These are phyloP conservation scores for Paspalum notatum DNA, from an alignment of 176 grass and related monocot species.

Conservation along the genomic window DNA sequence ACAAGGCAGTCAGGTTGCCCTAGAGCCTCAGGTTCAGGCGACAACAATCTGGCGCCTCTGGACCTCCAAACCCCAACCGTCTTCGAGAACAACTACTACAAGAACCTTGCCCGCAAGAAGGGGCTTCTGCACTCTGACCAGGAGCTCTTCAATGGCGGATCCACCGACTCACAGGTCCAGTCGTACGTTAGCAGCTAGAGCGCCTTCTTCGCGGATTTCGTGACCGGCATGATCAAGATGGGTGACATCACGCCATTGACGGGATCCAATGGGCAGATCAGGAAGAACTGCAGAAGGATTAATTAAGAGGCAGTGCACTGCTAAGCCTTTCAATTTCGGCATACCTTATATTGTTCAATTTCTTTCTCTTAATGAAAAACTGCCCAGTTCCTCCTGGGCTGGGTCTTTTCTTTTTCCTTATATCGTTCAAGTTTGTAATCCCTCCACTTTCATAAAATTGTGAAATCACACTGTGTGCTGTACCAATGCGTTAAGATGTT, in stretches of 20 bases:
- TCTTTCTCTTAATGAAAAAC: too few species aligned
- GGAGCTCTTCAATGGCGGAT: constrained; percentile 59
- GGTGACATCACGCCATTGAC: constrained; percentile 54
- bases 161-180: constrained; percentile 39
- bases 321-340: too few species aligned
- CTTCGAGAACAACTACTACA: constrained; percentile 59
- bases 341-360: too few species aligned
- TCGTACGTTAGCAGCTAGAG: constrained; percentile 24
- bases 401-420: too few species aligned
- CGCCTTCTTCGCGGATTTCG: constrained; percentile 59
- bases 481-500: too few species aligned
- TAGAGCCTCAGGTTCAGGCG: constrained; percentile 6
- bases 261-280: constrained; percentile 55
- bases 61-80: constrained; percentile 51
- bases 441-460: too few species aligned
- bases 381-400: too few species aligned
- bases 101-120: constrained; percentile 40
- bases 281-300: constrained; percentile 67
- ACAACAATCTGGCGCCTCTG: too few species aligned
- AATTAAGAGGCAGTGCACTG: constrained; percentile 32
- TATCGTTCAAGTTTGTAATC: too few species aligned
- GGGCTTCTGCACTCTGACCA: constrained; percentile 71
- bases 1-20: constrained; percentile 43
- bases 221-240: constrained; percentile 64
- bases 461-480: too few species aligned